Evolutionary conservation across 2,329 filamentous ascomycete genomes (phyloP).

Genomic region (Fusarium tuaranense): DNA sequence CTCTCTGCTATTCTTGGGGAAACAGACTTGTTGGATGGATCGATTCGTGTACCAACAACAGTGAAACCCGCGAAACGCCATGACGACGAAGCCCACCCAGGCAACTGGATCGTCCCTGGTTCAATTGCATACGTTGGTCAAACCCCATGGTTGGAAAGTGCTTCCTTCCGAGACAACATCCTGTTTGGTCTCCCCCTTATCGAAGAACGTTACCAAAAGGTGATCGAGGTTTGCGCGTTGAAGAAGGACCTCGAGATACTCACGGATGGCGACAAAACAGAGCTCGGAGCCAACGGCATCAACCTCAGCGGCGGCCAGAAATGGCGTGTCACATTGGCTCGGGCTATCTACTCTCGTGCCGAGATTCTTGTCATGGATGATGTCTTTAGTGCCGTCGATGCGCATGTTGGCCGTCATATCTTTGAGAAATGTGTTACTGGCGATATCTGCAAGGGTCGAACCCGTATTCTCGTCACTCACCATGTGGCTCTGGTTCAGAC

Average conservation of each 20-base stretch:
- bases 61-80: slow-evolving; percentile 65
- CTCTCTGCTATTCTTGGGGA: slow-evolving; percentile 81
- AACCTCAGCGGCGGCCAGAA: slow-evolving; percentile 87
- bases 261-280: slow-evolving; percentile 80
- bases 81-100: slow-evolving; percentile 70
- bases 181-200: slow-evolving; percentile 80
- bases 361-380: slow-evolving; percentile 84
- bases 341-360: slow-evolving; percentile 83
- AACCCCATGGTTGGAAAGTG: slow-evolving; percentile 89
- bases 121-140: slow-evolving; percentile 82
- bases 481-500: slow-evolving; percentile 79
- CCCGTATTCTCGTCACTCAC: slow-evolving; percentile 84
- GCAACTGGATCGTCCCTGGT: slow-evolving; percentile 76
- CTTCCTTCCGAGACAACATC: slow-evolving; percentile 82
- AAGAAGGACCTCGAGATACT: slow-evolving; percentile 82
- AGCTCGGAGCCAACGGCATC: slow-evolving; percentile 87
- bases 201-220: slow-evolving; percentile 75
- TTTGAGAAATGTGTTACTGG: slow-evolving; percentile 82
- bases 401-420: slow-evolving; percentile 82
- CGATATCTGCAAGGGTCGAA: slow-evolving; percentile 75
- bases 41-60: slow-evolving; percentile 65
- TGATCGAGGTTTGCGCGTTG: slow-evolving; percentile 78
- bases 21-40: slow-evolving; percentile 74
- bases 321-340: slow-evolving; percentile 83
- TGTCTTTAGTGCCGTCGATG: slow-evolving; percentile 86